Base-by-base conservation (phyloP, 257 asterid species). In the Salvia miltiorrhiza region DNA sequence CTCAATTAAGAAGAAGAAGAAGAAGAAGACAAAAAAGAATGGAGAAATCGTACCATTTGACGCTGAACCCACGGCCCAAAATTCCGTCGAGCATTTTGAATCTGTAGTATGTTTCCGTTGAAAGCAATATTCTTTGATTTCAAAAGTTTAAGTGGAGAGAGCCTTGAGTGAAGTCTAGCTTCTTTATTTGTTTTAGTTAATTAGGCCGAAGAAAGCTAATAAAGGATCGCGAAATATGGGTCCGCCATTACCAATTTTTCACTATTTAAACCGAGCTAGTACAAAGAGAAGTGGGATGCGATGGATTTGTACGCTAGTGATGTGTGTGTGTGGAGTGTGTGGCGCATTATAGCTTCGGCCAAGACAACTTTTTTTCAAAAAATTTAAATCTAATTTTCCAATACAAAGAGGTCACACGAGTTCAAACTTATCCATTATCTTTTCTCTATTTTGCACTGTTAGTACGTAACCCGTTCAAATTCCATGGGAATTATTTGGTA, bases 51-150 rank as follows among this genome's bases (percentile, higher is more conserved):
- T 47, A 90, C 99, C 99, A 90, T 88, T 88, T 93, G 74, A 87
- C 84, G 81, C 83, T 88, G 83, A 90, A 93, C 12, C 92, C 89
- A 50, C 94, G 90, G 79, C 86, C 88, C 54, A 93, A 72, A 11
- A 93, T 64, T 37, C 97, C 98, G 85, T 93, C 98, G 58, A 93
- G 88, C 99, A 93, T 93, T 77, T 80, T 44, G 73, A 61, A 49
- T 72, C 59, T 32, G 70, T 26, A 40, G 32, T 5, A 45, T 39
- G 69, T 54, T 78, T 76, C 78, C 76, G 80, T 78, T 70, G 83
- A 67, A 50, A 65, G 45, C 28, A 24, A 61, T 37, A 40, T 3
- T 47, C 41, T 17, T 17, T 32, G 52, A 37, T 59, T 78, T 71
- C 16, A 48, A 70, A 73, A 62, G 62, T 35, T 12, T 57, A 65